These are phyloP conservation scores for Gracilaria domingensis DNA, from an alignment of 23 red algal genomes.

Conservation along the genomic window DNA sequence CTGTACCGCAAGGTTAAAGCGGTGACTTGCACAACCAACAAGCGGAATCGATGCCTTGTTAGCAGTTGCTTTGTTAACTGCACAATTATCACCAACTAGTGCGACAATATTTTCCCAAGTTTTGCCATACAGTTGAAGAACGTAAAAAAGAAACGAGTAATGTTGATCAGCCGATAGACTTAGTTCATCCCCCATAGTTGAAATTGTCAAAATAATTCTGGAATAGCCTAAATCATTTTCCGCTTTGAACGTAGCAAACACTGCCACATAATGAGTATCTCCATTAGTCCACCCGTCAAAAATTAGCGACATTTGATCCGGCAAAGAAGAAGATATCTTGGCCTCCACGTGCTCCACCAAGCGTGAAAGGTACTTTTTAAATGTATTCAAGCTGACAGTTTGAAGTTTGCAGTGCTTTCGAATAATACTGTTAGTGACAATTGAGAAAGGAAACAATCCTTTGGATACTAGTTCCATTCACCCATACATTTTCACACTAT, in stretches of 20 bases:
- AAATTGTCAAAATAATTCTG: neutral
- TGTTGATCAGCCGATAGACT: neutral
- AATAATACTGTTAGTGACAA: no score
- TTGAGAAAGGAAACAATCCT: no score
- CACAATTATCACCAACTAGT: constrained; percentile 12
- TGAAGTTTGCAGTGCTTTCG: no score
- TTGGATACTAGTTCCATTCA: no score
- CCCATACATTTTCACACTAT: no score
- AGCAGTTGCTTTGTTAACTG: constrained; percentile 25
- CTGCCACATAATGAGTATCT: neutral
- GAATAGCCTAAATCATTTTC: neutral
- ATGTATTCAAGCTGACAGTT: neutral
- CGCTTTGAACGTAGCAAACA: neutral
- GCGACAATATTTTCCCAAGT: neutral
- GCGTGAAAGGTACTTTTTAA: neutral
- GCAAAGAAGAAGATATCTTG: neutral
- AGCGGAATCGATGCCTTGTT: neutral
- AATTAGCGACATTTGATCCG: neutral
- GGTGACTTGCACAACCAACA: constrained; percentile 17
- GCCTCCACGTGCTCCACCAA: neutral
- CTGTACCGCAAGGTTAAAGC: constrained; percentile 23
- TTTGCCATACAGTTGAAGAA: neutral
- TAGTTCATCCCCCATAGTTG: neutral
- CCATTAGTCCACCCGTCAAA: constrained; percentile 33
- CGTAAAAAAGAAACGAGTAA: neutral